These are phyloP conservation scores for Cercospora citrullina DNA, from an alignment of 2,329 filamentous ascomycete genomes.

Conservation along the genomic window DNA sequence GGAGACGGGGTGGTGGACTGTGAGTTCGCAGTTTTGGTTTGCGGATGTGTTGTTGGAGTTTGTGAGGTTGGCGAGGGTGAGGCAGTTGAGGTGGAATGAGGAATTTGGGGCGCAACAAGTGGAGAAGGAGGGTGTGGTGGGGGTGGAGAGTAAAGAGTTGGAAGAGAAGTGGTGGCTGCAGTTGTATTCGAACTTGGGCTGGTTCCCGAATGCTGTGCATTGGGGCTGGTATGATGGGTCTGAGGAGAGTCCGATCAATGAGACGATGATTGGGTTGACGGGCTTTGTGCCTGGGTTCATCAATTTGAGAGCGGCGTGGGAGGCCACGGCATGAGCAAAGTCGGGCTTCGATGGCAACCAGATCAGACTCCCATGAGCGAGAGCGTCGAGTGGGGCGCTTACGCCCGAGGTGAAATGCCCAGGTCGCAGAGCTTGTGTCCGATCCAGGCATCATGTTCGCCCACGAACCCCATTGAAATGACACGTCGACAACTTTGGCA, in stretches of 20 bases:
- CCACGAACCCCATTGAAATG: too few species aligned
- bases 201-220: slow-evolving; percentile 80
- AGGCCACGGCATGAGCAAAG: slow-evolving; percentile 35
- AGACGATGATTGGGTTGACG: slow-evolving; percentile 59
- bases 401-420: too few species aligned
- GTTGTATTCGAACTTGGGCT: slow-evolving; percentile 69
- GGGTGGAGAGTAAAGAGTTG: slow-evolving; percentile 33
- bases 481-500: too few species aligned
- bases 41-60: slow-evolving; percentile 76
- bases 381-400: too few species aligned
- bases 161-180: slow-evolving; percentile 61
- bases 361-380: too few species aligned
- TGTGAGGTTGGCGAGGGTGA: slow-evolving; percentile 55
- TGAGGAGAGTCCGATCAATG: slow-evolving; percentile 57
- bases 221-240: slow-evolving; percentile 67
- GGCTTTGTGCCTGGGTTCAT: slow-evolving; percentile 54
- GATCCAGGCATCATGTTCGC: too few species aligned
- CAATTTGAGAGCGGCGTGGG: slow-evolving; percentile 50
- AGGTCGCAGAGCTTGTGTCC: too few species aligned
- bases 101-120: slow-evolving; percentile 38
- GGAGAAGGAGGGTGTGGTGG: slow-evolving; percentile 42
- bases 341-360: too few species aligned
- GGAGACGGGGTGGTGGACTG: slow-evolving; percentile 63
- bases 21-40: slow-evolving; percentile 80
- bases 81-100: slow-evolving; percentile 44